Conservation (phyloP, 495 filamentous ascomycete genomes). For the Trichoderma asperelloides region DNA sequence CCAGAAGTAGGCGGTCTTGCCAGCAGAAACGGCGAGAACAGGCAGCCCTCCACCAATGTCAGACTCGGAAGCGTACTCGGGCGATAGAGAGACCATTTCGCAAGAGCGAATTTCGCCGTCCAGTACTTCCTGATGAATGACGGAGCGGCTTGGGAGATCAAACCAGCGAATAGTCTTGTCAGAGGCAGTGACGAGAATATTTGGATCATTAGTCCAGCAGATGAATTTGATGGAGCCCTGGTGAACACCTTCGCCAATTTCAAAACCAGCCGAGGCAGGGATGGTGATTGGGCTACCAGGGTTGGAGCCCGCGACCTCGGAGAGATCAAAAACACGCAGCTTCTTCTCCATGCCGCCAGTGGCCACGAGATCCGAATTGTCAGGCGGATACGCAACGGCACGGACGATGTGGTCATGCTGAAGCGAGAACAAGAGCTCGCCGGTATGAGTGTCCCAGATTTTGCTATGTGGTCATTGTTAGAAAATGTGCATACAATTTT, state of each 20-base stretch:
- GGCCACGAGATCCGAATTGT: conserved; percentile 66
- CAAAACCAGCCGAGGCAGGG: conserved; percentile 52
- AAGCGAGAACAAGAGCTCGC: conserved; percentile 80
- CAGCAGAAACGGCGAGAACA: conserved; percentile 61
- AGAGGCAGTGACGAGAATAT: conserved; percentile 80
- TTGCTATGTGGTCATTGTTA: conserved; percentile 46
- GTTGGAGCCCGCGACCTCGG: conserved; percentile 27
- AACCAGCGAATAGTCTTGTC: conserved; percentile 92
- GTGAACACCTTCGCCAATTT: conserved; percentile 79
- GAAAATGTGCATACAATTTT: not conserved
- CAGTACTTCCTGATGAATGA: conserved; percentile 61
- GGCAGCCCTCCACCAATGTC: conserved; percentile 47
- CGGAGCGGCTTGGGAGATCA: conserved; percentile 66
- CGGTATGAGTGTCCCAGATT: conserved; percentile 93
- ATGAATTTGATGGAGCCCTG: conserved; percentile 86
- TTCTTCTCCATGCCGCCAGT: conserved; percentile 96
- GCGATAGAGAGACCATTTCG: conserved; percentile 60
- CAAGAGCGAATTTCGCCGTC: conserved; percentile 83
- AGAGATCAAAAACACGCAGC: conserved; percentile 85
- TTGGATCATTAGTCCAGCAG: conserved; percentile 81
- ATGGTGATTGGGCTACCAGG: conserved; percentile 29
- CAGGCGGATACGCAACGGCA: conserved; percentile 81
- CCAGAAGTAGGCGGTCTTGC: conserved; percentile 89
- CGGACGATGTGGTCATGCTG: conserved; percentile 92
- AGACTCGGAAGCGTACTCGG: conserved; percentile 27